Evolutionary conservation across 2,329 filamentous ascomycete genomes (phyloP), one percentile per base, ranked within the genome.

Genomic region (Neopestalotiopsis sp.): DNA sequence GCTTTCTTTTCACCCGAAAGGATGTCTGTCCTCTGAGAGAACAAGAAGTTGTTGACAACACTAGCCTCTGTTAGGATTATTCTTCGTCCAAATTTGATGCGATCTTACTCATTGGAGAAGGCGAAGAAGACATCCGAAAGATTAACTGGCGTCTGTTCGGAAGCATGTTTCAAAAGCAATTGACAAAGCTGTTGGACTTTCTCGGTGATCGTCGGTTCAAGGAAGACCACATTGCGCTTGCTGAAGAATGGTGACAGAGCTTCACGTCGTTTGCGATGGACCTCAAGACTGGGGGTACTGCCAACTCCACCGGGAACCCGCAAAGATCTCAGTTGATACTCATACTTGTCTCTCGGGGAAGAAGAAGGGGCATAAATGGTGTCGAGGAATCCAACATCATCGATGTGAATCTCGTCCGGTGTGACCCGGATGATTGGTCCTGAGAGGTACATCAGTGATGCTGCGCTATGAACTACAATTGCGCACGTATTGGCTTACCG

Each of bases 391-490:
- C 78, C 73, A 28, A 77, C 71, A 66, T 80, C 79, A 58, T 68
- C 68, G 71, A 79, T 75, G 68, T 79, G 77, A 10, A 80, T 56
- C 65, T 80, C 78, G 13, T 73, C 69, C 0, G 79, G 79, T 65
- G 73, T 80, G 68, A 80, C 78, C 24, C 79, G 74, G 38, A 80
- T 70, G 66, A 80, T 76, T 12, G 79, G 78, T 5, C 78, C 71
- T 53, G 38, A 20, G 61, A 53, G 34, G 20, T 17, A 30, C 13
- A 34, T 49, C 14, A 20, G 6, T 34, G 34, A 30, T 10, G 32
- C 45, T 45, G 66, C 34, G 30, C n/a, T 13, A 9, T 64, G 56
- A 13, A 58, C 56, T 14, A 56, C 69, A 69, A 62, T 64, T 70
- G 68, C 64, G 67, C 70, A 69, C 70, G 68, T 34, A n/a, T 24